Evolutionary conservation across 2,329 filamentous ascomycete genomes (phyloP), one percentile per base, ranked within the genome.

Genomic region (Scorias spongiosa): DNA sequence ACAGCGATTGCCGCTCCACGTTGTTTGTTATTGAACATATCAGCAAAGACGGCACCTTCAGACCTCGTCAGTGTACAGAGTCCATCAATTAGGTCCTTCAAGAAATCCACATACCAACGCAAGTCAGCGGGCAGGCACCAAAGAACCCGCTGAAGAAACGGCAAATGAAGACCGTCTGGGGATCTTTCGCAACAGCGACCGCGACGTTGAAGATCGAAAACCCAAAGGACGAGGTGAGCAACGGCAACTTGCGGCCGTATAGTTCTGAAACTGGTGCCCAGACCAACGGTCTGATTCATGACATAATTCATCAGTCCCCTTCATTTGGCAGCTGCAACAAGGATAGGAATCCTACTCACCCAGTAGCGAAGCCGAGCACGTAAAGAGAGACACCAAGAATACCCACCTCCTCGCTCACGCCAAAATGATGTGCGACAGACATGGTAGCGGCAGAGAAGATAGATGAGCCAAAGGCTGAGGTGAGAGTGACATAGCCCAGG

Each of bases 401-500:
- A 2, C 65, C 61, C 9, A 63, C 63, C 43, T 73, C 68, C 14
- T 50, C 45, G 20, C 63, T 63, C 28, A 73, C 60, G 9, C 59
- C 58, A 20, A 67, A 45, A 42, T 72, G 65, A 29, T 54, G 46
- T 2, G 66, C 61, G 32, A 76, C 66, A 1, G 51, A 57, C 3
- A 56, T 40, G 39, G 66, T 62, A 1, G 68, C 72, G 0, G 71
- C 66, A 2, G 70, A 59, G 34, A 70, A 68, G 44, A 75, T 71
- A 14, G 67, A 70, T 5, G 68, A 70, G 3, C 68, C 71, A 55
- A 88, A 88, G 4, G 82, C 74, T 0, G 81, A 68, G 2, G 75
- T 75, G 54, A 87, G 67, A 14, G 83, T 86, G 11, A 81, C 84
- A 55, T 78, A 87, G 12, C 78, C 82, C 37, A 88, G 66, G 54